These are phyloP conservation scores for Sindora glabra DNA, from an alignment of 306 rosid genomes.

Conservation along the genomic window DNA sequence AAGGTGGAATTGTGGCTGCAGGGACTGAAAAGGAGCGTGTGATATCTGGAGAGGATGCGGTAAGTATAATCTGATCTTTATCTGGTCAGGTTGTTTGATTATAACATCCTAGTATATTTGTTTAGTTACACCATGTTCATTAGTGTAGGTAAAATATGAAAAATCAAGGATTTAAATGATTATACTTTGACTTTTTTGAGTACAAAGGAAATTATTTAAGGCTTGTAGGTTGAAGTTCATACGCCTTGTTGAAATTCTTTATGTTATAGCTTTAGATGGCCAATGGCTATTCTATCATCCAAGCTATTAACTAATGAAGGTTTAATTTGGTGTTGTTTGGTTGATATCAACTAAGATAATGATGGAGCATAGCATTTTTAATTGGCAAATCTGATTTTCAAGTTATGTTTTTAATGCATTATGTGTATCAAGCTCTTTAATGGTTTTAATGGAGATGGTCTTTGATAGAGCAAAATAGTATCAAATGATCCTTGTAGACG, in stretches of 20 bases:
- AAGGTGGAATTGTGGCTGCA: constrained; percentile 82
- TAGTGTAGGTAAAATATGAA: background rate
- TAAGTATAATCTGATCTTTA: constrained; percentile 42
- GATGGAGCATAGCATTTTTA: too few relatives aligned
- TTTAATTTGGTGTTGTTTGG: too few relatives aligned
- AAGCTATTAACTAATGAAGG: too few relatives aligned
- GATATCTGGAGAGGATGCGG: constrained; percentile 94
- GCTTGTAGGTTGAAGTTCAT: background rate
- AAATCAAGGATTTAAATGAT: background rate
- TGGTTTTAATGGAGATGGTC: too few relatives aligned
- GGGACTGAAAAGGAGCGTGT: constrained; percentile 88
- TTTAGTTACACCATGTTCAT: background rate
- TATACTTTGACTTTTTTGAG: background rate
- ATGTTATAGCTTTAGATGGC: background rate
- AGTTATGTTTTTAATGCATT: too few relatives aligned
- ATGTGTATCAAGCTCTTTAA: too few relatives aligned
- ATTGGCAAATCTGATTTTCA: too few relatives aligned
- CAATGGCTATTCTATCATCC: too few relatives aligned
- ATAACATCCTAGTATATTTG: background rate
- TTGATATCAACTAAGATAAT: too few relatives aligned
- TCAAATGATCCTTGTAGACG: too few relatives aligned
- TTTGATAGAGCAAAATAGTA: too few relatives aligned
- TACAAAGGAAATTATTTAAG: background rate
- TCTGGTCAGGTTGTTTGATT: too few relatives aligned
- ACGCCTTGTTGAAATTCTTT: background rate